Conservation (phyloP, 176 grass and related monocot species). For the Carex cristatella region DNA sequence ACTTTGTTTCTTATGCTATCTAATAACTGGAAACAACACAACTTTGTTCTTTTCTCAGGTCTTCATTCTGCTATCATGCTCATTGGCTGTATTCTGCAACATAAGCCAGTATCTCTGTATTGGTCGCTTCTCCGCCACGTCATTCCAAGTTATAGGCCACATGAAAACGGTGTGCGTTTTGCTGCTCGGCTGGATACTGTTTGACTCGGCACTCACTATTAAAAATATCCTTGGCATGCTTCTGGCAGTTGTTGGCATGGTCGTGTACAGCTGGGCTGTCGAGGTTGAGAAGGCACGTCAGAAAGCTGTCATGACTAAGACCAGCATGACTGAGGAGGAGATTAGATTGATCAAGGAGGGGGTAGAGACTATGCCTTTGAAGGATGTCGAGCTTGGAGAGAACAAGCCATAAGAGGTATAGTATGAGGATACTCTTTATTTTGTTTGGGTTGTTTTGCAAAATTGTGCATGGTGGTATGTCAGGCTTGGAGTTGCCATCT, state of each 20-base stretch:
- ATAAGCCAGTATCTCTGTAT: conserved; percentile 38
- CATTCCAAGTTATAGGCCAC: conserved; percentile 43
- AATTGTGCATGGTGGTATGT: conserved; percentile 4
- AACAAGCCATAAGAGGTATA: background rate
- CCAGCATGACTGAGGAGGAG: conserved; percentile 40
- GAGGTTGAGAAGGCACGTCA: conserved; percentile 28
- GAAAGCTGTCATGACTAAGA: conserved; percentile 25
- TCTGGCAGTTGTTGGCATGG: conserved; percentile 35
- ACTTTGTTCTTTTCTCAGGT: conserved; percentile 11
- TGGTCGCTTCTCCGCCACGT: conserved; percentile 34
- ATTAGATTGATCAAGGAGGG: conserved; percentile 33
- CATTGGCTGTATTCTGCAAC: conserved; percentile 42
- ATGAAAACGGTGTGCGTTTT: conserved; percentile 41
- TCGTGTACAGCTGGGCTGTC: conserved; percentile 41
- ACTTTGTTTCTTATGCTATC: background rate
- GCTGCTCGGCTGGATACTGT: conserved; percentile 35
- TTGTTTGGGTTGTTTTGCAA: background rate
- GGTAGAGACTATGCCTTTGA: conserved; percentile 6
- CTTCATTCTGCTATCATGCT: conserved; percentile 40
- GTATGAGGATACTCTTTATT: background rate
- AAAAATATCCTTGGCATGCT: conserved; percentile 40
- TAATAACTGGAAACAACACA: background rate
- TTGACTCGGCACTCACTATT: conserved; percentile 27
- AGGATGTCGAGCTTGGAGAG: conserved; percentile 37
- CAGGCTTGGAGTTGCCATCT: background rate